Base-by-base conservation (phyloP, 345 rosid genomes). In the Brassica rapa region DNA sequence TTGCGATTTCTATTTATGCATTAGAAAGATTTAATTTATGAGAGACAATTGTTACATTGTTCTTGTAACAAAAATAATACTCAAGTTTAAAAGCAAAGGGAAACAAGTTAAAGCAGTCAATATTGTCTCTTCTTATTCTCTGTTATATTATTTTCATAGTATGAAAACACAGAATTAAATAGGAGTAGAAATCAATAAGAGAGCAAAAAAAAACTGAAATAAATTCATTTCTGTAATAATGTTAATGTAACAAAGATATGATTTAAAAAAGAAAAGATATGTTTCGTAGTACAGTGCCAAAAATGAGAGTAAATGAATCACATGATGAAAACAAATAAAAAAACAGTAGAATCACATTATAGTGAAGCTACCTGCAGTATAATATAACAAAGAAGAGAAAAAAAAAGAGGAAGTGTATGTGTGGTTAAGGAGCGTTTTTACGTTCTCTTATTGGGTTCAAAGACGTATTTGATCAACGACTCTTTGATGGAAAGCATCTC, bases 401-500 rank as follows among this genome's bases (percentile, higher is more conserved):
- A 19, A 27, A 27, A 27, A 1, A 39, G 79, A 29, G 15, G 7
- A 68, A 21, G 35, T 72, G 29, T 56, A 43, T 32, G 59, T 55
- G 65, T 39, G 46, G 21, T 64, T 37, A 1, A 12, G 8, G 65
- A 27, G 72, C 1, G 46, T 2, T 51, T 64, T 77, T 68, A 82
- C 72, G 83, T 76, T 84, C 77, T 88, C 90, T 85, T 89, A 86
- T 91, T 91, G 73, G 91, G 89, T 77, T 91, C 90, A 6, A 91
- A 93, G 12, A 91, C 97, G 37, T 86, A 84, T 81, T 91, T 86
- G 82, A 89, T 81, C 79, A 93, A 82, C n/a, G 98, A 91, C 10
- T 89, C 97, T 85, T 91, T 89, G 85, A 93, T 91, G 10, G 92
- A 55, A 66, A 91, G 88, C 87, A 93, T 72, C 80, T 88, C 90